Base-by-base conservation (phyloP, 1,284 basidiomycete species). In the Limonomyces culmigenus region DNA sequence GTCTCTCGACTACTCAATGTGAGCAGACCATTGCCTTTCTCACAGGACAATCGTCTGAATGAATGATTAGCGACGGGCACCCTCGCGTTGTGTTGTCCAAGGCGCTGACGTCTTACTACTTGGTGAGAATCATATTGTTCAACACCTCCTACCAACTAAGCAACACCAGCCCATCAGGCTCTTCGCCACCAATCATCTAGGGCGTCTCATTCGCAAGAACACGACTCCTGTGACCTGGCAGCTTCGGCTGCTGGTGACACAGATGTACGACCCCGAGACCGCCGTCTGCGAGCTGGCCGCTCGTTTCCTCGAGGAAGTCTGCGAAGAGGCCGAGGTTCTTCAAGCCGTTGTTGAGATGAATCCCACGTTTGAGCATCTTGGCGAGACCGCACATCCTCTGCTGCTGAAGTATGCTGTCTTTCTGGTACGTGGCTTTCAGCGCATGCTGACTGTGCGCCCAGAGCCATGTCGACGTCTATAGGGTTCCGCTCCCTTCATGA, bases 331-430 rank as follows among this genome's bases (percentile, higher is more conserved):
- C 42, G 77, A 80, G 29, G 73, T 86, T 14, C 65, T 98, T 21
- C 81, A 93, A 49, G 68, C 85, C 40, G 88, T 98, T 2, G 91
- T 99, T 2, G 76, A 86, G 49, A 84, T 96, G 75, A 78, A 89
- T 42, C 95, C 95, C 0, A 87, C 80, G 1, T 67, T 97, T 53
- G 91, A 97, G 47, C 91, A 98, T 58, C 65, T 99, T 2, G 92
- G 91, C 4, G 87, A 93, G 41, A 72, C 92, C 31, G 91, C 91
- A 0, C 84, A 93, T 50, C 76, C 85, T 2, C 57, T 99, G 16
- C 58, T 97, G 32, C 65, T 92, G 38, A 80, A 89, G 87, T 89
- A 42, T 42, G 73, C 59, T 2, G 4, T 16, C 23, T 14, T n/a
- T n/a, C n/a, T n/a, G n/a, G n/a, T n/a, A n/a, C 23, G 8, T 15